Evolutionary conservation across 768 basidiomycete species (phyloP), one percentile per base, ranked within the genome.

Genomic region (Boletus sp.): DNA sequence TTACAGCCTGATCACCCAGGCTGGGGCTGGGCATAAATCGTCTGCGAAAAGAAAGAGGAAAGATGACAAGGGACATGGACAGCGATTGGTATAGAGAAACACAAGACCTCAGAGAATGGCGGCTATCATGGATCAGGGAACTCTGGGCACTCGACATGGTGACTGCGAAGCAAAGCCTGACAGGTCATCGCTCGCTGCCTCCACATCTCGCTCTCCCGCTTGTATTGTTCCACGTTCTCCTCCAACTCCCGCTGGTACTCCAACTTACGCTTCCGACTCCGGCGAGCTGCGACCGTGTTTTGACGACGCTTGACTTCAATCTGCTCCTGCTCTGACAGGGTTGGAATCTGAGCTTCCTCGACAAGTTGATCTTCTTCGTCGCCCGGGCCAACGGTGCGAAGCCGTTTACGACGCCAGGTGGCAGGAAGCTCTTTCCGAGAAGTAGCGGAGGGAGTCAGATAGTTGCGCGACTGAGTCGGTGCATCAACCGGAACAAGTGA

Each of bases 281-380:
- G 81, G 2, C 93, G 82, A 7, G 93, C 93, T 0, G 93, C 92
- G 5, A 93, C 71, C 3, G 93, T 93, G 61, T 96, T 96, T 72
- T 86, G 84, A 9, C 85, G 79, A 30, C 93, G 82, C 75, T 93
- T 93, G 40, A 79, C 80, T 62, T 84, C 86, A 58, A 89, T 88
- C 60, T 85, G 84, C 65, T 87, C 82, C 62, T 83, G 74, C 61
- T 83, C 83, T 1, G 79, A 77, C 3, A 78, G 71, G 0, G 79
- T 74, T 13, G 80, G 75, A 13, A 71, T 64, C 14, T 70, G 1
- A 45, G 23, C 34, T 2, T 64, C 64, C 30, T 67, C 59, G 1
- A 8, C 41, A 19, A 65, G 64, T 39, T 65, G 19, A 19, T 87
- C 84, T 38, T 72, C 73, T 57, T 84, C 82, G 1, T 70, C 77